These are phyloP conservation scores for Cladophialophora immunda DNA, from an alignment of 2,329 filamentous ascomycete genomes.

Conservation along the genomic window DNA sequence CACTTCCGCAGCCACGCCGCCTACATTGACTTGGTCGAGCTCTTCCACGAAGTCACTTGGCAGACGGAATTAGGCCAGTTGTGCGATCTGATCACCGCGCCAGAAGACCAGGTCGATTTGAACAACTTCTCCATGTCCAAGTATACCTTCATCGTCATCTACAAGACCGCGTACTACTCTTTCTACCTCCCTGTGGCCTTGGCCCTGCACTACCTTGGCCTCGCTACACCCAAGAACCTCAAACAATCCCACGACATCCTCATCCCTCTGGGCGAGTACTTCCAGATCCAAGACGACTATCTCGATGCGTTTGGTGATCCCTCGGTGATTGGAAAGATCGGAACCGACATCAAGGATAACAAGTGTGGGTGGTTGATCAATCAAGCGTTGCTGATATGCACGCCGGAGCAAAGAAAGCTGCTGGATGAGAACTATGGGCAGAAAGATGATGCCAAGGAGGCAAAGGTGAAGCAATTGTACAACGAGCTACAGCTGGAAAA, in stretches of 20 bases:
- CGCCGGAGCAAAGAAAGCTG: constrained; percentile 83
- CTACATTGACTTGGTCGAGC: constrained; percentile 91
- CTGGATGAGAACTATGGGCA: constrained; percentile 93
- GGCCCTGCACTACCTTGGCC: constrained; percentile 82
- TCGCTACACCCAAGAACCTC: constrained; percentile 87
- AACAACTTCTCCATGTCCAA: constrained; percentile 95
- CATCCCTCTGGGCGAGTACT: constrained; percentile 97
- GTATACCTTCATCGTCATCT: constrained; percentile 98
- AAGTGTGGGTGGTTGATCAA: constrained; percentile 99
- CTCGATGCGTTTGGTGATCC: constrained; percentile 97
- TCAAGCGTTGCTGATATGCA: constrained; percentile 83
- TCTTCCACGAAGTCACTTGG: constrained; percentile 94
- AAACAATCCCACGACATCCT: constrained; percentile 89
- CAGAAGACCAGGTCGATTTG: constrained; percentile 91
- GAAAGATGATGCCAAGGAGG: constrained; percentile 85
- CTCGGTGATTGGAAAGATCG: constrained; percentile 95
- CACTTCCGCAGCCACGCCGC: constrained; percentile 86
- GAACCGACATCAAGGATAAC: constrained; percentile 99
- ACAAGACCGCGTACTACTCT: constrained; percentile 99
- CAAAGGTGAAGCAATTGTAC: constrained; percentile 86
- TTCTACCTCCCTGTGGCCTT: constrained; percentile 98
- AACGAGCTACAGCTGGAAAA: constrained; percentile 84
- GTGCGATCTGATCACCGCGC: constrained; percentile 93
- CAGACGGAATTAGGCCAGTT: constrained; percentile 96
- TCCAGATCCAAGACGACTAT: constrained; percentile 99